phyloP scores from a whole-genome alignment of 225 moss, liverwort and hornwort genomes.

The Pseudoscleropodium purum region DNA sequence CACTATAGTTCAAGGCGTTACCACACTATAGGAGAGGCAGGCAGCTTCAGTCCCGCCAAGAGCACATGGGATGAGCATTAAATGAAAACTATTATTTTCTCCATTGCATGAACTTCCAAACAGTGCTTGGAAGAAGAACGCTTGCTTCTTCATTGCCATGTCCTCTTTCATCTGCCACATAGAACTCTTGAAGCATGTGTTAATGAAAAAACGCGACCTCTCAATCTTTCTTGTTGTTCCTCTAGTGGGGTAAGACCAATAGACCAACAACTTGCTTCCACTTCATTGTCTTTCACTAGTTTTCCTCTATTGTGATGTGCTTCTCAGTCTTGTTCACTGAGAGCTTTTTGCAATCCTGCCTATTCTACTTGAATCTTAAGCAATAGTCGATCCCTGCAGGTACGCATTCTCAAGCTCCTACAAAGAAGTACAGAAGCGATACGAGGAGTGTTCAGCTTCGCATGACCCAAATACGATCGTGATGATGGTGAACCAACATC shows the following conservation, averaged over 20 bases:
- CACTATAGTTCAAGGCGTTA: background rate
- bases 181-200: background rate
- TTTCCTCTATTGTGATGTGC: background rate
- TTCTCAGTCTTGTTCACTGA: background rate
- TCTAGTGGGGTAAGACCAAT: background rate
- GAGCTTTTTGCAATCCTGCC: background rate
- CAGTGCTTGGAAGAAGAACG: background rate
- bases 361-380: background rate
- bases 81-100: background rate
- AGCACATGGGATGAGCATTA: background rate
- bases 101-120: background rate
- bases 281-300: background rate
- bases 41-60: background rate
- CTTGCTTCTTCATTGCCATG: background rate
- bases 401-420: slow-evolving; percentile 70
- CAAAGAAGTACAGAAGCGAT: slow-evolving; percentile 65
- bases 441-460: slow-evolving; percentile 63
- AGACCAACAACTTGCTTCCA: background rate
- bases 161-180: background rate
- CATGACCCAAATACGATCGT: slow-evolving; percentile 73
- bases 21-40: background rate
- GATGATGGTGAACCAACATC: slow-evolving; percentile 67
- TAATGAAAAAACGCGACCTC: background rate
- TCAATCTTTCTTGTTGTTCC: background rate
- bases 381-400: slow-evolving; percentile 18